Base-by-base conservation (phyloP, 768 basidiomycete species). In the Hydnum rufescens region DNA sequence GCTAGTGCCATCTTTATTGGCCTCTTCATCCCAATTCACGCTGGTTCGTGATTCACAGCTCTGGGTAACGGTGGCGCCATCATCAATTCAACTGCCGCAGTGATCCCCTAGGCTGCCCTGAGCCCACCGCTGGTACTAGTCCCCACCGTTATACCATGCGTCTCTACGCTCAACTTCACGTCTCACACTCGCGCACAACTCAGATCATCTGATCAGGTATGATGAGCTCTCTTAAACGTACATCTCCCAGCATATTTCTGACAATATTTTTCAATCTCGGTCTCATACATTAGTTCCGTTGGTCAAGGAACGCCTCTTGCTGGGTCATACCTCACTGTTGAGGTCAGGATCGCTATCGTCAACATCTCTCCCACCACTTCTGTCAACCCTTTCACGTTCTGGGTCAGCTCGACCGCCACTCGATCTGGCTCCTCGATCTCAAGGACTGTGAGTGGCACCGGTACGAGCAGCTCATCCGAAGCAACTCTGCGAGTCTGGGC, bases 321-420 rank as follows among this genome's bases (percentile, higher is more conserved):
- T 62, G 55, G 54, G 32, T 64, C 62, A 58, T 68, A 65, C 63
- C 62, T 67, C 59, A 61, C 59, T 31, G 67, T 68, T 29, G 64
- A 67, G 57, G 64, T 65, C 58, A 65, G 67, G 16, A 55, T 54
- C 8, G 60, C 66, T 22, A 66, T 65, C 48, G 60, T 60, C 25
- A 54, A 62, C 43, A 58, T 62, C 42, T 54, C 58, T 50, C 32
- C 62, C 13, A 68, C 67, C 53, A 59, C 62, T 25, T 59, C 67
- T 49, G 67, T 68, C n/a, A 42, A 56, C 49, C 36, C 55, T 32
- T 42, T 53, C 32, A 55, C 55, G 19, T 58, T 61, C n/a, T n/a
- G n/a, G n/a, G n/a, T n/a, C n/a, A n/a, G n/a, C n/a, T n/a, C n/a
- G n/a, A n/a, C n/a, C n/a, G n/a, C n/a, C n/a, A n/a, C n/a, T n/a